Conservation (phyloP, 768 basidiomycete genomes). For the Pluteus cervinus region DNA sequence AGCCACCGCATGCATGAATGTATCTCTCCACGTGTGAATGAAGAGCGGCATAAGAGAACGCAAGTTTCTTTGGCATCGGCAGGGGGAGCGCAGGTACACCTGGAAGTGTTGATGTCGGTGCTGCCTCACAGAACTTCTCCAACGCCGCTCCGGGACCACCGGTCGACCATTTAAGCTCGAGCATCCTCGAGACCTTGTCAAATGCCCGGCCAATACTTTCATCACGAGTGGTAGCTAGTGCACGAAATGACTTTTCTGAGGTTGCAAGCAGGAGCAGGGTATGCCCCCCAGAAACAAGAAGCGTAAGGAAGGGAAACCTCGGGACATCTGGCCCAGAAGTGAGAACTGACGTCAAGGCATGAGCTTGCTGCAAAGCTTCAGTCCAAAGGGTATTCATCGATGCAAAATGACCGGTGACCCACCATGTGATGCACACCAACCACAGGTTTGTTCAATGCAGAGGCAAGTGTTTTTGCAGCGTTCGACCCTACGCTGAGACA, state of each 20-base stretch:
- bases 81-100: constrained; percentile 35
- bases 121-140: constrained; percentile 54
- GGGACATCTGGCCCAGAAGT: constrained; percentile 47
- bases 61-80: constrained; percentile 46
- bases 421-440: constrained; percentile 98
- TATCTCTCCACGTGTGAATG: constrained; percentile 64
- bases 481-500: constrained; percentile 77
- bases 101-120: constrained; percentile 13
- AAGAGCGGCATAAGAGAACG: constrained; percentile 79
- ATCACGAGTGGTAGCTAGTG: constrained; percentile 72
- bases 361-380: constrained; percentile 67
- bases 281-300: constrained; percentile 93
- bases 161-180: constrained; percentile 58
- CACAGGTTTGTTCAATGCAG: constrained; percentile 69
- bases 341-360: constrained; percentile 76
- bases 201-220: constrained; percentile 74
- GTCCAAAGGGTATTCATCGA: constrained; percentile 1
- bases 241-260: constrained; percentile 50
- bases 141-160: constrained; percentile 77
- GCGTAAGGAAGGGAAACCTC: constrained; percentile 79
- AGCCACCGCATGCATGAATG: constrained; percentile 36
- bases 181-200: constrained; percentile 74
- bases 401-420: constrained; percentile 9
- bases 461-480: constrained; percentile 82
- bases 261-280: constrained; percentile 78